phyloP scores from a whole-genome alignment of 768 basidiomycete species.

The Inosperma sp. region DNA sequence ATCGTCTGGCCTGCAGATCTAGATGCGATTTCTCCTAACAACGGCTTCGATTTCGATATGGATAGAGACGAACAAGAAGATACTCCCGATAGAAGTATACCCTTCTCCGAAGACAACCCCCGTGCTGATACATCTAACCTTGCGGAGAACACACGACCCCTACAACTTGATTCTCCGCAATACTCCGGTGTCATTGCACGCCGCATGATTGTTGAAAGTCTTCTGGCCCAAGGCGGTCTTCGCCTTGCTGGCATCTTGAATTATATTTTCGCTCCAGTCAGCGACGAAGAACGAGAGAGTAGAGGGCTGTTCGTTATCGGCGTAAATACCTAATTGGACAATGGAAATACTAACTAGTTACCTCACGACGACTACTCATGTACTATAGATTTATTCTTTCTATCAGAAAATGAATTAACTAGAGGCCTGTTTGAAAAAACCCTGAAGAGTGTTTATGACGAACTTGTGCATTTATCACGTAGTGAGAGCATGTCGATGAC shows the following conservation, averaged over 20 bases:
- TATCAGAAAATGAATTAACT: too few species aligned
- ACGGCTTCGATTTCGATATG: constrained; percentile 16
- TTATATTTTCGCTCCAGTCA: constrained; percentile 46
- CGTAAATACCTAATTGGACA: not conserved
- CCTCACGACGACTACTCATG: too few species aligned
- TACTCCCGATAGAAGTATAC: too few species aligned
- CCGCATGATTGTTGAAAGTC: constrained; percentile 69
- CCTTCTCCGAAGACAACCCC: too few species aligned
- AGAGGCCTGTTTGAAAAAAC: too few species aligned
- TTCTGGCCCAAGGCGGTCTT: constrained; percentile 79
- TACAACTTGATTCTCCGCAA: constrained; percentile 77
- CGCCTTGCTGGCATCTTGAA: constrained; percentile 83
- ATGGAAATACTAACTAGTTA: too few species aligned
- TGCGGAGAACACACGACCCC: constrained; percentile 13
- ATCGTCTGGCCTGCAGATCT: constrained; percentile 75
- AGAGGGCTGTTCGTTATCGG: not conserved
- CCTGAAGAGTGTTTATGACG: too few species aligned
- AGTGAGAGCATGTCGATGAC: too few species aligned
- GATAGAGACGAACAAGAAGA: not conserved
- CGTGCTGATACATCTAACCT: too few species aligned
- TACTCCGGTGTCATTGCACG: constrained; percentile 69
- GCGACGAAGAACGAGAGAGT: not conserved
- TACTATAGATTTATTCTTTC: too few species aligned
- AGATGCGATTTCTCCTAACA: constrained; percentile 43
- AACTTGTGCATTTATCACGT: too few species aligned